phyloP scores from a whole-genome alignment of 192 early-diverging fungal species.

The Linnemannia exigua region DNA sequence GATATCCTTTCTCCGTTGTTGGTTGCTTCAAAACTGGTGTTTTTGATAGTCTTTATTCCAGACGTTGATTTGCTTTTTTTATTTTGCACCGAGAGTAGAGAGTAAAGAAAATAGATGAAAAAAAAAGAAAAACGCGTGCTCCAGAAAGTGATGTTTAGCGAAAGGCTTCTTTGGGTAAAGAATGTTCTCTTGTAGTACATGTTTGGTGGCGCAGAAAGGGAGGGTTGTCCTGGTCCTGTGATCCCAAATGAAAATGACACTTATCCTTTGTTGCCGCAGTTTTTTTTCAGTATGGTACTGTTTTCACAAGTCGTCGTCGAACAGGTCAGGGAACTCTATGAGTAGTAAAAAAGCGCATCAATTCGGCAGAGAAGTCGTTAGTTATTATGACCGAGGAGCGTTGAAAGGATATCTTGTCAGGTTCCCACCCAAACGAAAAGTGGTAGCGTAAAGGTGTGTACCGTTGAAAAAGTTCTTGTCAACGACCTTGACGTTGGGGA shows the following conservation, averaged over 20 bases:
- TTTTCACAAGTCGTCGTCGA: slow-evolving; percentile 37
- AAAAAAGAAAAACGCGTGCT: background rate
- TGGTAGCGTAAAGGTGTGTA: background rate
- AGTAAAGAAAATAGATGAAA: background rate
- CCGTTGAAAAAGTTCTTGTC: slow-evolving; percentile 54
- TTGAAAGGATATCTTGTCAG: background rate
- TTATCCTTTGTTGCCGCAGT: background rate
- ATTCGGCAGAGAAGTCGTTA: slow-evolving; percentile 1
- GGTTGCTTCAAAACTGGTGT: background rate
- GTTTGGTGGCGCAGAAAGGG: background rate
- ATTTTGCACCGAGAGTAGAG: background rate
- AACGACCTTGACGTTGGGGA: slow-evolving; percentile 23
- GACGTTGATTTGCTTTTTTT: background rate
- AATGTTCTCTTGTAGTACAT: background rate
- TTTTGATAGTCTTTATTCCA: background rate
- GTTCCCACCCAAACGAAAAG: background rate
- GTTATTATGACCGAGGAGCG: background rate
- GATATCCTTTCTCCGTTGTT: background rate
- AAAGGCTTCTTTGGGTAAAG: background rate
- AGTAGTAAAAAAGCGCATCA: background rate
- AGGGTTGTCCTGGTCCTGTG: background rate
- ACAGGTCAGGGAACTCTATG: slow-evolving; percentile 42
- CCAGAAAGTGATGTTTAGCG: background rate
- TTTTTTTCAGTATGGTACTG: background rate
- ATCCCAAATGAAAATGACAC: too few species aligned